Percentiles rank a stretch among this genome's conserved stretches.
Evolutionary conservation across 495 filamentous ascomycete genomes (phyloP).

Genomic region (Daldinia concentrica): DNA sequence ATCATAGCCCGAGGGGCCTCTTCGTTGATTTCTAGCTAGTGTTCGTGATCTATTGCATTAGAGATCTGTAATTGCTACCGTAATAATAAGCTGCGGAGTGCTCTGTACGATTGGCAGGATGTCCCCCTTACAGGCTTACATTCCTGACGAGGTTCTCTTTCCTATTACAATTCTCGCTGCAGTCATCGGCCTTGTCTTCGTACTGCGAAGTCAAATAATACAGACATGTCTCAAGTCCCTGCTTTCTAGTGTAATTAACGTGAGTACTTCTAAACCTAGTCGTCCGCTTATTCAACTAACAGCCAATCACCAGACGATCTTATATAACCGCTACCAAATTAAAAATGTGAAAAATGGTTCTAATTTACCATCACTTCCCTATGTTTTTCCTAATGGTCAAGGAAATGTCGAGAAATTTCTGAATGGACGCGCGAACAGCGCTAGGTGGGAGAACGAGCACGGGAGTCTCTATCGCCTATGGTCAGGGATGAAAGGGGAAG

Average conservation of each 20-base stretch:
- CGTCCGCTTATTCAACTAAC: background rate
- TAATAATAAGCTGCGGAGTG: background rate
- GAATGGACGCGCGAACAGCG: background rate
- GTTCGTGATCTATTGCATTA: background rate
- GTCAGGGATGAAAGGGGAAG: background rate
- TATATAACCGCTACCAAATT: background rate
- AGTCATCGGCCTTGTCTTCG: background rate
- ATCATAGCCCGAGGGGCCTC: background rate
- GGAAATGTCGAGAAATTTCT: background rate
- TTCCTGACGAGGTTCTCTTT: background rate
- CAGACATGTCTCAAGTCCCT: background rate
- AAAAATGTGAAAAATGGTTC: background rate
- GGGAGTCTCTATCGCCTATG: background rate
- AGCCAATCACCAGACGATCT: background rate
- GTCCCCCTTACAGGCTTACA: background rate
- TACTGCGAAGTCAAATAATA: background rate
- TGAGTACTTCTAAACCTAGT: background rate
- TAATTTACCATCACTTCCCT: background rate
- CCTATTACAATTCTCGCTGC: background rate
- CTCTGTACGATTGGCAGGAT: background rate
- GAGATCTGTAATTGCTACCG: background rate
- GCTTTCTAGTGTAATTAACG: background rate
- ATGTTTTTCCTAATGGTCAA: background rate
- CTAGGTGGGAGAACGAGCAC: background rate
- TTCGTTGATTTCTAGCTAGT: background rate